Evolutionary conservation across 306 rosid species (phyloP), one percentile per base, ranked within the genome.

Genomic region (Fragaria ananassa): DNA sequence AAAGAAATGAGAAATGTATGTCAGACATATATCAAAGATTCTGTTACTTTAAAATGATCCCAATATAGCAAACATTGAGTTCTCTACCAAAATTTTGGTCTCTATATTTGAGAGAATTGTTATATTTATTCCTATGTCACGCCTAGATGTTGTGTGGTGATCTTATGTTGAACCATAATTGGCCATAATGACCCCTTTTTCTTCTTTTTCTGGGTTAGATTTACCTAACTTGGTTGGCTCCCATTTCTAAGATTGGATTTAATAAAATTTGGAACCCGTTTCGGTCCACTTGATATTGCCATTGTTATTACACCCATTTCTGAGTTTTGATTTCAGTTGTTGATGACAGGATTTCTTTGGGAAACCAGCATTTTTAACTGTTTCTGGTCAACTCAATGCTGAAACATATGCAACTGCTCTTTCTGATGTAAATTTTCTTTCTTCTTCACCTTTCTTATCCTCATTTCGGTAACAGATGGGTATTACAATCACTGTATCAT

Each of bases 401-500:
- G 98, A 95, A 87, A 87, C 98, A 76, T 92, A 92, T 63, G 98
- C 98, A 46, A 92, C 98, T 82, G 93, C 98, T 71, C 97, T 95
- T 74, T 92, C 96, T 81, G 97, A 95, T 83, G 98, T 91, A 90
- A 58, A 67, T 68, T 47, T 82, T 56, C 74, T 70, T 53, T 39
- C 34, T 80, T 54, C 76, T 72, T 31, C 39, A 46, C 57, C 71
- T 34, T 58, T 47, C 41, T 29, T 25, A 37, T 73, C 35, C 71
- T 81, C 41, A 49, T 25, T 73, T 29, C 56, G 47, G 70, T 76
- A 54, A 72, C 74, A 42, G 77, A 72, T 78, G 68, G 83, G 57
- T 6, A 50, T 54, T 46, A 53, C 12, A 37, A 27, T 27, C 45
- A 6, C 0, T 51, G 46, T 39, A 44, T 29, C 13, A 21, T 18